Evolutionary conservation across 2,329 filamentous ascomycete genomes (phyloP).

Genomic region (Colletotrichum australisinense): DNA sequence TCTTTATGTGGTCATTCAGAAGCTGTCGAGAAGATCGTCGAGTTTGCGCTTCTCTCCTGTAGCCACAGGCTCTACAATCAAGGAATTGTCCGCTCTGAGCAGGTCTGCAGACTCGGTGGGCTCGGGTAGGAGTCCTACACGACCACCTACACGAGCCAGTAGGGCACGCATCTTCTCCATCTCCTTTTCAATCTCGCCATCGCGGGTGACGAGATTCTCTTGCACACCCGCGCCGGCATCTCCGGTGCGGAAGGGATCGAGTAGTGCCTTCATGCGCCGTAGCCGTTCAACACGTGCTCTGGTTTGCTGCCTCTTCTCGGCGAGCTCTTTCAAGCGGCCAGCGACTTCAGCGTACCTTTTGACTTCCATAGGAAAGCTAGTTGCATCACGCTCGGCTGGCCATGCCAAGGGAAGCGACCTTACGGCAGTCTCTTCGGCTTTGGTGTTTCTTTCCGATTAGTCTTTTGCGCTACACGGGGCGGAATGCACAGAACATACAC

Average conservation of each 20-base stretch:
- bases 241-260: conserved; percentile 60
- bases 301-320: conserved; percentile 53
- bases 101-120: conserved; percentile 24
- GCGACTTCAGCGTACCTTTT: conserved; percentile 64
- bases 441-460: background rate
- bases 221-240: conserved; percentile 60
- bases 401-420: conserved; percentile 59
- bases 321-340: conserved; percentile 60
- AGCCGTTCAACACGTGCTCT: conserved; percentile 58
- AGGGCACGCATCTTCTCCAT: conserved; percentile 75
- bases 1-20: conserved; percentile 38
- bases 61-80: conserved; percentile 49
- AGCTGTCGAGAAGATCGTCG: conserved; percentile 51
- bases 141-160: conserved; percentile 67
- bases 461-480: background rate
- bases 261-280: conserved; percentile 59
- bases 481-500: conserved; percentile 45
- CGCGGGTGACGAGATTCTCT: conserved; percentile 73
- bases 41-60: conserved; percentile 55
- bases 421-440: conserved; percentile 57
- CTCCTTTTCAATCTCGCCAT: conserved; percentile 74
- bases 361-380: conserved; percentile 57
- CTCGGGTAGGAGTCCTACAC: conserved; percentile 55
- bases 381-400: conserved; percentile 52
- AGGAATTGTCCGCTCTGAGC: conserved; percentile 39